Percentiles rank a stretch among this genome's conserved stretches.
phyloP scores from a whole-genome alignment of 2,329 filamentous ascomycete species.

The Acrocalymma vagum region DNA sequence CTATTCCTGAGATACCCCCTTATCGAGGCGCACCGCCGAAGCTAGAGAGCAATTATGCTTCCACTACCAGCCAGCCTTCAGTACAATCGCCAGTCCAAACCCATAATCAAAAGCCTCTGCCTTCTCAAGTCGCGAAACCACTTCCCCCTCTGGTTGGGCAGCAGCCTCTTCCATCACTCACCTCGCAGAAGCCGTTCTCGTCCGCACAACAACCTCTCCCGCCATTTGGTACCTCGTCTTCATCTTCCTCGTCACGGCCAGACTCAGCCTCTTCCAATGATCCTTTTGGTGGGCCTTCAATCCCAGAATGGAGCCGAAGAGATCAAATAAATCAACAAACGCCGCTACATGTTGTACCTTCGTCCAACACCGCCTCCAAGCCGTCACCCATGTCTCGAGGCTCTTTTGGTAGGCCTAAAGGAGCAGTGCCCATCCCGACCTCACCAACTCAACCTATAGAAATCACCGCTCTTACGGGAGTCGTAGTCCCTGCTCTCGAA shows the following conservation, averaged over 20 bases:
- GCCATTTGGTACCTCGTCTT: constrained; percentile 21
- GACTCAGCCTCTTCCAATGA: constrained; percentile 36
- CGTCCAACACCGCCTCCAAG: constrained; percentile 21
- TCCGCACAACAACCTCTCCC: constrained; percentile 32
- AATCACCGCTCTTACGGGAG: constrained; percentile 86
- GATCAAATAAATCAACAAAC: constrained; percentile 10
- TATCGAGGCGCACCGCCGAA: constrained; percentile 35
- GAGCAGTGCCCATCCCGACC: constrained; percentile 20
- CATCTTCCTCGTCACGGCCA: constrained; percentile 19
- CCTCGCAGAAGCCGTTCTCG: constrained; percentile 34
- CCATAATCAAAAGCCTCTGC: constrained; percentile 16
- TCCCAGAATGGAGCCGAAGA: constrained; percentile 20
- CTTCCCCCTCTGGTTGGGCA: constrained; percentile 29
- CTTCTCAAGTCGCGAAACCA: constrained; percentile 25
- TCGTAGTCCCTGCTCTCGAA: constrained; percentile 92
- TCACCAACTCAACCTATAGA: constrained; percentile 70
- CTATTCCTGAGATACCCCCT: constrained; percentile 45
- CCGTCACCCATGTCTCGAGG: constrained; percentile 32
- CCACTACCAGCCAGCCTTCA: constrained; percentile 28
- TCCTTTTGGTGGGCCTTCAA: constrained; percentile 36
- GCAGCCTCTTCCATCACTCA: constrained; percentile 33
- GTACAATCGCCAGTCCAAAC: constrained; percentile 29
- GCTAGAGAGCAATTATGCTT: constrained; percentile 12
- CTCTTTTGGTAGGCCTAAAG: constrained; percentile 41
- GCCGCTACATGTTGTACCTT: constrained; percentile 11